Evolutionary conservation across 345 rosid genomes (phyloP), one percentile per base, ranked within the genome.

Genomic region (Citrus reticulata): DNA sequence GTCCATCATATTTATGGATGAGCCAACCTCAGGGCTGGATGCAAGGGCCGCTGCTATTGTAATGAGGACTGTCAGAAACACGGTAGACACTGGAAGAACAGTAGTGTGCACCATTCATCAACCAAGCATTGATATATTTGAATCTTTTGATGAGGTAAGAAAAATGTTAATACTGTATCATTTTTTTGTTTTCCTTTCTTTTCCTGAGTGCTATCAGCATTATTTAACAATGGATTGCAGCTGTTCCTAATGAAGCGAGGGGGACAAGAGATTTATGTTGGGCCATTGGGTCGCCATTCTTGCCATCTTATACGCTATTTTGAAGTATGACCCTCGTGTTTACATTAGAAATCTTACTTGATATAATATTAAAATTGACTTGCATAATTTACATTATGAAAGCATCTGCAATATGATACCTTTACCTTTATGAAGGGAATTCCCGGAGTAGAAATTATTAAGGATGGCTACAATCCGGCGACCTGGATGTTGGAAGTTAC

Each of bases 401-500:
- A 22, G 13, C 20, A 2, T 20, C 60, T 25, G 25, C 27, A 25
- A 20, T 5, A 37, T 40, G 46, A 40, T 40, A 40, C 7, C 32
- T 63, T 51, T 0, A 19, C 22, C 24, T 25, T 39, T 63, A 8
- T 54, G 13, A 63, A 93, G 97, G 84, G 77, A 74, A 81, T 92
- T 73, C 82, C 81, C 60, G 97, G 97, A 74, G 90, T 89, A 35
- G 63, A 63, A 39, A 90, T 86, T 84, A 91, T 92, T 82, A 84
- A 81, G 75, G 94, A 91, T 30, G 95, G 95, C 2, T 89, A 90
- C 76, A 92, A 94, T 77, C 98, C 98, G 40, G 97, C 97, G 77
- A 94, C 97, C 20, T 92, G 98, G 98, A 92, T 94, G 94, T 80
- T 94, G 63, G 98, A 94, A 82, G 94, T 88, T 54, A 84, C 93